These are phyloP conservation scores for Diaporthe citriasiana DNA, from an alignment of 2,329 filamentous ascomycete species.

Conservation along the genomic window DNA sequence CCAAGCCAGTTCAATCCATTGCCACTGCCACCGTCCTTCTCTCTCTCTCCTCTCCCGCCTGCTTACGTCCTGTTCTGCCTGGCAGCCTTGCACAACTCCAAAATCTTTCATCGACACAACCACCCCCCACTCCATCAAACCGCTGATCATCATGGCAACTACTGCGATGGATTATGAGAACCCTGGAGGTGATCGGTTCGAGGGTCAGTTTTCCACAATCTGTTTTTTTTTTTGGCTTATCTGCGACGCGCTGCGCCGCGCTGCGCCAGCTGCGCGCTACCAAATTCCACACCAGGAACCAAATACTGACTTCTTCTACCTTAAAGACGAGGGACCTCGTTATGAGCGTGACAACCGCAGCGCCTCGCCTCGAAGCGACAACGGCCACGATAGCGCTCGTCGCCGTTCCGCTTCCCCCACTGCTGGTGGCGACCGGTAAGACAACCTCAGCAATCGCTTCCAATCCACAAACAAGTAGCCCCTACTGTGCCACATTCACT, in stretches of 20 bases:
- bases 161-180: constrained; percentile 80
- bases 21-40: constrained; percentile 8
- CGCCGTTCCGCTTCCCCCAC: constrained; percentile 75
- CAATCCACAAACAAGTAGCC: constrained; percentile 5
- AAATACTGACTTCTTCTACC: constrained; percentile 21
- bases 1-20: neutral
- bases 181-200: constrained; percentile 76
- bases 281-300: constrained; percentile 10
- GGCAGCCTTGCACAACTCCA: constrained; percentile 30
- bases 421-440: constrained; percentile 67
- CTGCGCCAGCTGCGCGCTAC: constrained; percentile 12
- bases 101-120: constrained; percentile 34
- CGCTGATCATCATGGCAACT: constrained; percentile 67
- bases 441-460: constrained; percentile 5
- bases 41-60: constrained; percentile 1
- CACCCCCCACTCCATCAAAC: constrained; percentile 33
- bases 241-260: constrained; percentile 21
- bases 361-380: constrained; percentile 76
- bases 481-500: constrained; percentile 43
- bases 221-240: constrained; percentile 29
- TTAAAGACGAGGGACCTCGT: constrained; percentile 72
- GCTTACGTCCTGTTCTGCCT: constrained; percentile 22
- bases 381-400: constrained; percentile 67
- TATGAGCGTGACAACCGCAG: constrained; percentile 78
- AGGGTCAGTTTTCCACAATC: constrained; percentile 63